Evolutionary conservation across 2,329 filamentous ascomycete genomes (phyloP).

Genomic region (Trichoderma brevicompactum): DNA sequence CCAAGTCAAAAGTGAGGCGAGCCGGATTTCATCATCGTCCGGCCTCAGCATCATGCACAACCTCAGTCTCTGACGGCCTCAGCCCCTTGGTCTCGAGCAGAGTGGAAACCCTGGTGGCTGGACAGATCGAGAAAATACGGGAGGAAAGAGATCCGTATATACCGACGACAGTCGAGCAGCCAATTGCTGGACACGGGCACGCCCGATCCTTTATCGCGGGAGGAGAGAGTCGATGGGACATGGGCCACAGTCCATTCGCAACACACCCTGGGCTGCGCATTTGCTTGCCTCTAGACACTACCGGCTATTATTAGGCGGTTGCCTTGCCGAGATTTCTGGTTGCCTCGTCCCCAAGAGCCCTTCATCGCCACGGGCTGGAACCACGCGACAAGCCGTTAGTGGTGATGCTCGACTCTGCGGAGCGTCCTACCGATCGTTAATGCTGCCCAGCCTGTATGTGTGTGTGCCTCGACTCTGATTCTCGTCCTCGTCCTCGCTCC

Average conservation of each 20-base stretch:
- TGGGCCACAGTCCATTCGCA: too few species aligned
- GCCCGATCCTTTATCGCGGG: too few species aligned
- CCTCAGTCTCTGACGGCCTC: not conserved
- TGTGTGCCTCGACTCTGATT: constrained; percentile 1
- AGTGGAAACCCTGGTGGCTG: not conserved
- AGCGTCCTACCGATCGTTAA: not conserved
- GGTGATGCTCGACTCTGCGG: constrained; percentile 1
- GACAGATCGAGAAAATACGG: not conserved
- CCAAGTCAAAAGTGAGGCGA: constrained; percentile 25
- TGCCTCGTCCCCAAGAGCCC: not conserved
- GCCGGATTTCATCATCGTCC: not conserved
- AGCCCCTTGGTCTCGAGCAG: not conserved
- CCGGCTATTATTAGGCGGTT: not conserved
- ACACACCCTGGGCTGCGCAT: too few species aligned
- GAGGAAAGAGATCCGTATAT: not conserved
- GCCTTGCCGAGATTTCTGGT: constrained; percentile 4
- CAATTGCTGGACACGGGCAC: too few species aligned
- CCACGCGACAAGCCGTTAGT: not conserved
- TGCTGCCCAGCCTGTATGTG: constrained; percentile 6
- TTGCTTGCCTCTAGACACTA: not conserved
- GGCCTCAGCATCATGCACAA: constrained; percentile 2
- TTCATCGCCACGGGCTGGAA: not conserved
- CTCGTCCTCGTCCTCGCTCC: not conserved
- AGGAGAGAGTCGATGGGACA: too few species aligned
- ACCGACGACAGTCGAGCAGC: too few species aligned